phyloP scores from a whole-genome alignment of 1,139 yeast genomes.

The Magnusiomyces clavatus region DNA sequence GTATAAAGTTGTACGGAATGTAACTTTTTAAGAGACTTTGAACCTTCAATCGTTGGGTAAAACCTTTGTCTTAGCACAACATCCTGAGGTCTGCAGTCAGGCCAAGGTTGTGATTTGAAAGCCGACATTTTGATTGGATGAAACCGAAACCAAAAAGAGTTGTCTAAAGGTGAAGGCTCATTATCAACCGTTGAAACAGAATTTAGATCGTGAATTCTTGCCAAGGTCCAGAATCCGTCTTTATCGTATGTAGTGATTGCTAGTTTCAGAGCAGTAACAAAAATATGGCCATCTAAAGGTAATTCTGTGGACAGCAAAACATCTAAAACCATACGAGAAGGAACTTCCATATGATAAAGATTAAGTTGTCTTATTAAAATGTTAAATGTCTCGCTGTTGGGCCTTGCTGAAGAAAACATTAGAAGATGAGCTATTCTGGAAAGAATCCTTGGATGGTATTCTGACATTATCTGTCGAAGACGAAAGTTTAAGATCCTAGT shows the following conservation, averaged over 20 bases:
- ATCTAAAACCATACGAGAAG: conserved; percentile 24
- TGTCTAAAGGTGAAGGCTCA: conserved; percentile 10
- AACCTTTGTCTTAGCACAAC: conserved; percentile 12
- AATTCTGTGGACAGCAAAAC: conserved; percentile 20
- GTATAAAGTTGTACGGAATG: conserved; percentile 12
- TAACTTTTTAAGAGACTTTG: not conserved
- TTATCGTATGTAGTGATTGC: conserved; percentile 18
- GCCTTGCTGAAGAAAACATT: conserved; percentile 19
- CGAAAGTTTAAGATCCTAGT: no score
- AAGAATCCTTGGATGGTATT: not conserved
- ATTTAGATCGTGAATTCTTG: conserved; percentile 15
- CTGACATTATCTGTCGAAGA: no score
- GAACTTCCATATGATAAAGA: conserved; percentile 18
- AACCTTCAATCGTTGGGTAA: conserved; percentile 3
- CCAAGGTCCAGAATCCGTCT: conserved; percentile 16
- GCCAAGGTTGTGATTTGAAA: conserved; percentile 8
- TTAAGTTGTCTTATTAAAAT: conserved; percentile 20
- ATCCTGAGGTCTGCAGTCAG: conserved; percentile 7
- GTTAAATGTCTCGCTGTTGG: conserved; percentile 21
- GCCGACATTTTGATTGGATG: conserved; percentile 13
- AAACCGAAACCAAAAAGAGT: conserved; percentile 8
- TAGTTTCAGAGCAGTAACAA: conserved; percentile 18
- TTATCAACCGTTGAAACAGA: conserved; percentile 10
- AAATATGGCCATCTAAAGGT: conserved; percentile 18
- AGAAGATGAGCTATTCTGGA: conserved; percentile 14